Evolutionary conservation across 345 rosid species (phyloP).

Genomic region (Euphorbia pulcherrima): DNA sequence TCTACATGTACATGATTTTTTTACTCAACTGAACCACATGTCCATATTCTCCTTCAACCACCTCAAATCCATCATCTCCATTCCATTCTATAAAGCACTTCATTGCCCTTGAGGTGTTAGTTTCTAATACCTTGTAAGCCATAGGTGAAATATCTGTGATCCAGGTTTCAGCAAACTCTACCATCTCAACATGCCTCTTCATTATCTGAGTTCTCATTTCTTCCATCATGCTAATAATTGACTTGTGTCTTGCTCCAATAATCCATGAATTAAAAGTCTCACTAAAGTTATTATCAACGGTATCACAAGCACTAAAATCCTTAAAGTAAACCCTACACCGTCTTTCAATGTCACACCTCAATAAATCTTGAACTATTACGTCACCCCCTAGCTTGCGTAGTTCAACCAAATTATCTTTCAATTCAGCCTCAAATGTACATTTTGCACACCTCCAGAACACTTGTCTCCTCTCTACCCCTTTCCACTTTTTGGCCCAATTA

Average conservation of each 20-base stretch:
- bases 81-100: neutral
- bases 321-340: neutral
- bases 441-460: neutral
- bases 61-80: neutral
- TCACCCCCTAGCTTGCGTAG: no score
- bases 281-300: neutral
- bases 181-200: neutral
- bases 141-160: neutral
- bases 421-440: neutral
- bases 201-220: neutral
- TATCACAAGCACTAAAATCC: neutral
- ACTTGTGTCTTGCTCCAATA: neutral
- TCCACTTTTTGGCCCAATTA: constrained; percentile 4
- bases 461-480: neutral
- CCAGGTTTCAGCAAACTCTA: neutral
- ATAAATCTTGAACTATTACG: no score
- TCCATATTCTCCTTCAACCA: neutral
- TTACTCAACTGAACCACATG: neutral
- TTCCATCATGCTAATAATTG: neutral
- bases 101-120: neutral
- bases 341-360: no score
- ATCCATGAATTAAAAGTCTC: neutral
- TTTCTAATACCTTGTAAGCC: neutral
- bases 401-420: neutral
- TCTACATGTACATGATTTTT: neutral